These are phyloP conservation scores for Xylariomycetidae sp. DNA, from an alignment of 2,329 filamentous ascomycete genomes.

Conservation along the genomic window DNA sequence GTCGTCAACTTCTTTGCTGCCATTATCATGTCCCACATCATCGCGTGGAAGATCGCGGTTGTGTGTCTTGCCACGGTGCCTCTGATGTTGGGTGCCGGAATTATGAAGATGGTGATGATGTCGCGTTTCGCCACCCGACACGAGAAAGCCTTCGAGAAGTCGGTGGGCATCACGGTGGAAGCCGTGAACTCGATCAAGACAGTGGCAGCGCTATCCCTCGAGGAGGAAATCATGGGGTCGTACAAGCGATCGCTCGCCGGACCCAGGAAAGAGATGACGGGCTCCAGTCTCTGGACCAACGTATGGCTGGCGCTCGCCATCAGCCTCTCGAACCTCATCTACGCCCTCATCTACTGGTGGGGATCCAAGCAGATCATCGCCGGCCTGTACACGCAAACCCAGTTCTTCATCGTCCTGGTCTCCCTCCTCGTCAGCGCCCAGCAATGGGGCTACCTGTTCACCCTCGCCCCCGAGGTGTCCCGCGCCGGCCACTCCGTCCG, in stretches of 20 bases:
- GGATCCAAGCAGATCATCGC: constrained; percentile 63
- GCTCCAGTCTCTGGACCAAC: constrained; percentile 46
- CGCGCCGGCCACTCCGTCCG: constrained; percentile 56
- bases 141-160: constrained; percentile 57
- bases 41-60: constrained; percentile 71
- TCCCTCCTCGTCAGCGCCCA: constrained; percentile 68
- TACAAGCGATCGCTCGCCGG: constrained; percentile 46
- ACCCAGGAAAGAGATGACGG: constrained; percentile 48
- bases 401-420: constrained; percentile 71
- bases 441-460: constrained; percentile 69
- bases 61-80: constrained; percentile 66
- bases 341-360: constrained; percentile 77
- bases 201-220: constrained; percentile 48
- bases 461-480: constrained; percentile 68
- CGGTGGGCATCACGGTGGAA: constrained; percentile 60
- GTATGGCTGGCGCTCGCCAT: constrained; percentile 56
- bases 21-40: constrained; percentile 62
- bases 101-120: constrained; percentile 61
- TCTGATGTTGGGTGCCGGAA: constrained; percentile 60
- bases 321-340: constrained; percentile 59
- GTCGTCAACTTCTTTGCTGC: constrained; percentile 61
- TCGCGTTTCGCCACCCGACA: constrained; percentile 57
- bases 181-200: constrained; percentile 62
- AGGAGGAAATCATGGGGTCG: constrained; percentile 44
- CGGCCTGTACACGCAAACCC: constrained; percentile 56